phyloP scores from a whole-genome alignment of 768 basidiomycete species.

The Collybia sordida region DNA sequence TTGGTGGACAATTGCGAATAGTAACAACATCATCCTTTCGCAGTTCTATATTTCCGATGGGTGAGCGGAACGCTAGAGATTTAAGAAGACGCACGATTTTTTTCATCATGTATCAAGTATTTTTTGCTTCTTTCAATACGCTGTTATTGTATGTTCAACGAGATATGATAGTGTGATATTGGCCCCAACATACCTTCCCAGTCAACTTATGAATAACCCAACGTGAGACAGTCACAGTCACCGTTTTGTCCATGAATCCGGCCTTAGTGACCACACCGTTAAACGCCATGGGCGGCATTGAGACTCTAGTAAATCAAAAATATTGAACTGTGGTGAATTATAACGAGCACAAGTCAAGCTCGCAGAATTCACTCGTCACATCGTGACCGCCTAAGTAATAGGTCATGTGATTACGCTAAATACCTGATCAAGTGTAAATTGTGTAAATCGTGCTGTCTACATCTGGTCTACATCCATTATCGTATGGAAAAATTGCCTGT shows the following conservation, averaged over 20 bases:
- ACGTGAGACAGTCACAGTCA: conserved; percentile 78
- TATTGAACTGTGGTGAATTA: no score
- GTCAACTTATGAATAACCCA: conserved; percentile 71
- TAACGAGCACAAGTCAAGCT: no score
- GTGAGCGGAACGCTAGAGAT: background rate
- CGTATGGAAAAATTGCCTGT: no score
- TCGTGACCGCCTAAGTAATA: no score
- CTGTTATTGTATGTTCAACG: conserved; percentile 33
- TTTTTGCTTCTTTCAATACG: conserved; percentile 76
- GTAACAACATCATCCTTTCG: conserved; percentile 69
- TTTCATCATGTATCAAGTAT: conserved; percentile 73
- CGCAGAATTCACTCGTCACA: no score
- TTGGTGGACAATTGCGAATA: conserved; percentile 80
- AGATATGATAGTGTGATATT: background rate
- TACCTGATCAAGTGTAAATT: no score
- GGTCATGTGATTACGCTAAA: no score
- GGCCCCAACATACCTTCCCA: conserved; percentile 58
- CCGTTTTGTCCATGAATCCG: conserved; percentile 83
- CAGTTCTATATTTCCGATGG: conserved; percentile 41
- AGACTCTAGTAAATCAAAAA: background rate
- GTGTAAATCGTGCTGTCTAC: no score
- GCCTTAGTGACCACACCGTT: conserved; percentile 76
- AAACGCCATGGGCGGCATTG: conserved; percentile 79
- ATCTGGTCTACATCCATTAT: no score
- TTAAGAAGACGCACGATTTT: conserved; percentile 52